Conservation (phyloP, 495 filamentous ascomycete species). For the Achaetomiella virescens region DNA sequence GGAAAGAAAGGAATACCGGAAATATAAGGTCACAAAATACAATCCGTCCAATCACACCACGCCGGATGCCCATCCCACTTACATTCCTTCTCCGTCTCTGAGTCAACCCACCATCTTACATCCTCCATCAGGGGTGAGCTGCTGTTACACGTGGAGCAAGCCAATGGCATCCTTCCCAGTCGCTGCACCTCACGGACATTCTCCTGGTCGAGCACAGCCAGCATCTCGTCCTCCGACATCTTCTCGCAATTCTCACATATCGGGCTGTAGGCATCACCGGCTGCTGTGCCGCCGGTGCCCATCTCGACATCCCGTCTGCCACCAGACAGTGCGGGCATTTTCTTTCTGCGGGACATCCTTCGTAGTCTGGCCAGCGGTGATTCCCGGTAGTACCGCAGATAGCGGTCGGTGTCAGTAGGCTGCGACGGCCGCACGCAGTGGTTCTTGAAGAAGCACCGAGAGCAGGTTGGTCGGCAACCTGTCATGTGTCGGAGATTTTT, state of each 20-base stretch:
- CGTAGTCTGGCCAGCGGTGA: too few species aligned
- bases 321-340: too few species aligned
- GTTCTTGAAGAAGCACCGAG: constrained; percentile 1
- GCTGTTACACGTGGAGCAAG: background rate
- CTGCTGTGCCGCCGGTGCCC: too few species aligned
- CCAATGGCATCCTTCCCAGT: background rate
- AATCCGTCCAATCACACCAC: background rate
- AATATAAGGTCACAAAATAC: too few species aligned
- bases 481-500: background rate
- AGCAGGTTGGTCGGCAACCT: background rate
- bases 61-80: background rate
- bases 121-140: background rate
- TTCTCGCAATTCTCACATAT: too few species aligned
- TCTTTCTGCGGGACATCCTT: too few species aligned
- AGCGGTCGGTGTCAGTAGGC: background rate
- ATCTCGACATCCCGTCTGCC: too few species aligned
- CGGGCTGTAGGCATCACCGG: too few species aligned
- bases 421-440: background rate
- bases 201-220: background rate
- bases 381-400: too few species aligned
- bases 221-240: background rate
- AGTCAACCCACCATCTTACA: background rate
- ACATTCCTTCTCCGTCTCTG: background rate
- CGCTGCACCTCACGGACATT: background rate
- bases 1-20: too few species aligned